phyloP scores from a whole-genome alignment of 306 rosid species.

The Purshia tridentata region DNA sequence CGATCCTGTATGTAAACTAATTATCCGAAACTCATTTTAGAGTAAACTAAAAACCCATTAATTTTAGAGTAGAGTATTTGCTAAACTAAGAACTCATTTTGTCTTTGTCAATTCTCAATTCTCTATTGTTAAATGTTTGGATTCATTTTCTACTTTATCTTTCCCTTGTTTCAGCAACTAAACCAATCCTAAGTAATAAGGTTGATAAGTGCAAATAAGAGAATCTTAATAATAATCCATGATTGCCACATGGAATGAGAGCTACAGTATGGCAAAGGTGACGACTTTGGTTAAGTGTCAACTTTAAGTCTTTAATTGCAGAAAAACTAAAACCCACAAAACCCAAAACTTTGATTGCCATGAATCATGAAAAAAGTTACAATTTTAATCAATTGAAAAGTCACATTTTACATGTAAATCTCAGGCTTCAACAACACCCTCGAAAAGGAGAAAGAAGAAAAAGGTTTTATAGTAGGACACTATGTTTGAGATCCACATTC shows the following conservation, averaged over 20 bases:
- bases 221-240: not conserved
- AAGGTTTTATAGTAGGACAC: not conserved
- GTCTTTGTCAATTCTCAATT: not conserved
- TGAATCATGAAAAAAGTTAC: not conserved
- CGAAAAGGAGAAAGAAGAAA: not conserved
- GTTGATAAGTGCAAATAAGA: not conserved
- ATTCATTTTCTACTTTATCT: not conserved
- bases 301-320: not conserved
- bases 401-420: not conserved
- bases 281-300: not conserved
- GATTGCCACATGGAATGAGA: too few species aligned
- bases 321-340: not conserved
- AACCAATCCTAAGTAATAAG: not conserved
- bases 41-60: too few species aligned
- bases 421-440: not conserved
- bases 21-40: too few species aligned
- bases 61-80: too few species aligned
- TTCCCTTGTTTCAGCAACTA: not conserved
- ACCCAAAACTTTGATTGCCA: not conserved
- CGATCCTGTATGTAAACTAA: too few species aligned
- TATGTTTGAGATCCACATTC: too few species aligned
- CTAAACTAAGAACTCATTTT: not conserved
- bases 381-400: not conserved
- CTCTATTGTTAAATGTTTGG: too few species aligned
- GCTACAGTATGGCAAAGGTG: not conserved